phyloP scores from a whole-genome alignment of 306 rosid species.

The Gleditsia sinensis region DNA sequence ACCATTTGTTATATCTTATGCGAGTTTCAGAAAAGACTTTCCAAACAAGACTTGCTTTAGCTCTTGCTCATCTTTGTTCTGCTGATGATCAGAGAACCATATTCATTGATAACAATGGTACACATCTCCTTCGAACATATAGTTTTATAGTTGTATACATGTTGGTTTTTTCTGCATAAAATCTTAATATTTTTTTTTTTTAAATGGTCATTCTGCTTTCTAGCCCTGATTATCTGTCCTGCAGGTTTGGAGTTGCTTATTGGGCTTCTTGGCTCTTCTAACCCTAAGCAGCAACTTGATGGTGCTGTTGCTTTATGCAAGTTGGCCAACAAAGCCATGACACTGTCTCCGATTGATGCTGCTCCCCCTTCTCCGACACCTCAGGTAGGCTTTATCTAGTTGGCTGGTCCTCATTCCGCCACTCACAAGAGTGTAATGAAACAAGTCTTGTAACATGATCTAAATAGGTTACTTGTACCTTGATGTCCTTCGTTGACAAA shows the following conservation, averaged over 20 bases:
- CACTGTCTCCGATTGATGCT: constrained; percentile 87
- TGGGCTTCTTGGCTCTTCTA: constrained; percentile 76
- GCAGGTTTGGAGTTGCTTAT: constrained; percentile 93
- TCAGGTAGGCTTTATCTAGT: constrained; percentile 57
- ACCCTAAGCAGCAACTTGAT: constrained; percentile 85
- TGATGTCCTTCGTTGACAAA: background rate
- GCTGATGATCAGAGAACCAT: constrained; percentile 77
- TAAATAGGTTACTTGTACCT: constrained; percentile 2
- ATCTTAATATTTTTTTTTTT: constrained; percentile 16
- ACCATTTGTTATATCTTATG: constrained; percentile 85
- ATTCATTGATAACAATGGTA: constrained; percentile 82
- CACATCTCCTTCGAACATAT: constrained; percentile 28
- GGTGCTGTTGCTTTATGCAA: constrained; percentile 90
- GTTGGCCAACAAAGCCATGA: constrained; percentile 78
- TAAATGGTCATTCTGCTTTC: constrained; percentile 21
- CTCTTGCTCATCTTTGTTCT: constrained; percentile 95
- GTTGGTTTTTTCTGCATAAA: constrained; percentile 32
- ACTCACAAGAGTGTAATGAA: constrained; percentile 3
- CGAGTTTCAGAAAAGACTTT: constrained; percentile 79
- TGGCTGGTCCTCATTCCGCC: constrained; percentile 18
- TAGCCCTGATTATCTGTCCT: constrained; percentile 30
- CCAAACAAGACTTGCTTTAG: constrained; percentile 89
- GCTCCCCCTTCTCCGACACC: constrained; percentile 98
- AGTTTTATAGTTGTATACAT: constrained; percentile 15
- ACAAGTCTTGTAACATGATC: constrained; percentile 8